Evolutionary conservation across 441 rosid species (phyloP).

Genomic region (Jatropha multifida): DNA sequence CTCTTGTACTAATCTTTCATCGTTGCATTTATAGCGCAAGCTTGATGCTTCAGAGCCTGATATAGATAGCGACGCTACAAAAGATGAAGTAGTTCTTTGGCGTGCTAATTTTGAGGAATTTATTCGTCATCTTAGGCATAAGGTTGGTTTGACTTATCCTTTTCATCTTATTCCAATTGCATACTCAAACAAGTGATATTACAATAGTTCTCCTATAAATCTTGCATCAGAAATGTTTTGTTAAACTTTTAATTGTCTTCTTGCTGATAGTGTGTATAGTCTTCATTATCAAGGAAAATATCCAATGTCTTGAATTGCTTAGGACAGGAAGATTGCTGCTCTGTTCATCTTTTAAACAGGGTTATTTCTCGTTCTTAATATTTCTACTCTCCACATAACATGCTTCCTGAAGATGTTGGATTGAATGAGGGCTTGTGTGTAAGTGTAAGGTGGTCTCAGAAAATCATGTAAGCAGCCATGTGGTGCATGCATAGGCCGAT

Average conservation of each 20-base stretch:
- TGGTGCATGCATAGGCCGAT: neutral
- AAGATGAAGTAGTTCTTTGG: slow-evolving; percentile 57
- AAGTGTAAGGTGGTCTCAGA: neutral
- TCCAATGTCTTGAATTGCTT: too few species aligned
- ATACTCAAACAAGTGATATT: neutral
- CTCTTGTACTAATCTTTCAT: slow-evolving; percentile 26
- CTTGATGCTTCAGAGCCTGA: slow-evolving; percentile 41
- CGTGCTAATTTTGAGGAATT: slow-evolving; percentile 87
- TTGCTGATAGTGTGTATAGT: neutral
- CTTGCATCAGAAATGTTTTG: neutral
- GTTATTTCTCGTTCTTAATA: neutral
- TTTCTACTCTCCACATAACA: neutral
- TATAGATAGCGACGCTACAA: slow-evolving; percentile 29
- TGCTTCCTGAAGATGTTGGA: neutral
- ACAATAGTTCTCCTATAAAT: neutral
- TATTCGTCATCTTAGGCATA: slow-evolving; percentile 64
- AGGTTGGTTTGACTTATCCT: slow-evolving; percentile 50
- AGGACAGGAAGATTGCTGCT: neutral
- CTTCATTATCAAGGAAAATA: slow-evolving; percentile 1
- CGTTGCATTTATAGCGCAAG: slow-evolving; percentile 33
- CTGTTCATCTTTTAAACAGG: neutral
- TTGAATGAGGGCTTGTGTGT: neutral
- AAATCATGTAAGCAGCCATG: neutral
- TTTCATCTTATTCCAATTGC: slow-evolving; percentile 2
- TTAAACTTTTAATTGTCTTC: neutral